phyloP scores from a whole-genome alignment of 1,139 yeast species.

The Tardiomyces blankii region DNA sequence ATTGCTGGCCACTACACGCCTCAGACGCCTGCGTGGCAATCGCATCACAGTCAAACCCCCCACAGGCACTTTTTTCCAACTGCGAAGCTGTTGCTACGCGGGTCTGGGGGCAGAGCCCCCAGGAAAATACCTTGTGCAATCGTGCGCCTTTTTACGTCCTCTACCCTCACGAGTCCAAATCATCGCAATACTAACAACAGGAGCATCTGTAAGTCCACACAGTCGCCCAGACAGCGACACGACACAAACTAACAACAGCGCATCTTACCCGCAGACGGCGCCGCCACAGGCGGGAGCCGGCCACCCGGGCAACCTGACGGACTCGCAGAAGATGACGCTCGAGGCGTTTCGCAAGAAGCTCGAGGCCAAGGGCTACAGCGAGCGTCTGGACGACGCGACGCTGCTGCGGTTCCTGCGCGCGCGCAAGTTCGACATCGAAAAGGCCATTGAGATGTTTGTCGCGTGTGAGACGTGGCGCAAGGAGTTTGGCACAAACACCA shows the following conservation, averaged over 20 bases:
- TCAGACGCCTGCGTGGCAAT: no score
- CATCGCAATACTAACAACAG: no score
- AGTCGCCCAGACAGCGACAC: no score
- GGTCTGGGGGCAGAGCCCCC: no score
- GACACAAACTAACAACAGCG: constrained; percentile 6
- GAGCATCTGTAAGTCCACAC: no score
- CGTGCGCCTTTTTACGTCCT: no score
- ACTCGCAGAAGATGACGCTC: constrained; percentile 52
- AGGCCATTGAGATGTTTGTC: constrained; percentile 72
- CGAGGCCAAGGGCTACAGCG: constrained; percentile 51
- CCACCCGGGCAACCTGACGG: constrained; percentile 69
- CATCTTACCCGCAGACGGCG: constrained; percentile 52
- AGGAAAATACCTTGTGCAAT: no score
- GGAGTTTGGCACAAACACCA: constrained; percentile 77
- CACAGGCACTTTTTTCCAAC: no score
- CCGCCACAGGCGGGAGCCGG: constrained; percentile 63
- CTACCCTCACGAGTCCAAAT: no score
- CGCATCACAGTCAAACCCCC: no score
- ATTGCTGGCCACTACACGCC: no score
- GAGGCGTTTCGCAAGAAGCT: constrained; percentile 48
- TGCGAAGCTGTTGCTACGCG: no score
- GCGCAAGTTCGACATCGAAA: constrained; percentile 76
- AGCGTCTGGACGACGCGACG: constrained; percentile 82
- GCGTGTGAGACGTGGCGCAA: constrained; percentile 89
- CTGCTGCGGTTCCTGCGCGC: constrained; percentile 88